Conservation (phyloP, 768 basidiomycete genomes). For the Termitomyces sp. region DNA sequence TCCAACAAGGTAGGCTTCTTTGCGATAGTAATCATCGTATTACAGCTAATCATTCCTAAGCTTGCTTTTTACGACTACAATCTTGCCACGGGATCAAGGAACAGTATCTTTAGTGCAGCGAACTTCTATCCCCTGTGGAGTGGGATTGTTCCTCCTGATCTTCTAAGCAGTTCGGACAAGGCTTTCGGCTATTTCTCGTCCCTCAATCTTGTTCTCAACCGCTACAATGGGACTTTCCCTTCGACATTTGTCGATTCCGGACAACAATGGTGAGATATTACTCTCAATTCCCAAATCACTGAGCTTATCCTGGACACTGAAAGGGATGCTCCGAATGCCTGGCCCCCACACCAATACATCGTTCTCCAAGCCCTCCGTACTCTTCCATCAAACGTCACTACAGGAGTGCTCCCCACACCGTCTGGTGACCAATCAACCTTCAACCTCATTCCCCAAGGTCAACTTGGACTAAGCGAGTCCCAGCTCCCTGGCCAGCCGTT, state of each 20-base stretch:
- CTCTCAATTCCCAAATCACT: background rate
- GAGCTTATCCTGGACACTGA: background rate
- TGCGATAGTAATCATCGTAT: background rate
- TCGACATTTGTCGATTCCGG: constrained; percentile 76
- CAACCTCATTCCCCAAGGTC: constrained; percentile 70
- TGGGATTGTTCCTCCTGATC: constrained; percentile 74
- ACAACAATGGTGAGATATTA: constrained; percentile 63
- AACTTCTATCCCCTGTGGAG: constrained; percentile 87
- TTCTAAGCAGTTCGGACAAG: constrained; percentile 51
- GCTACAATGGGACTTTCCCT: constrained; percentile 87
- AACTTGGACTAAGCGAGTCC: constrained; percentile 71
- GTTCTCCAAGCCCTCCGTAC: constrained; percentile 71
- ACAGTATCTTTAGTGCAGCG: constrained; percentile 66
- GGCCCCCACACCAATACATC: constrained; percentile 87
- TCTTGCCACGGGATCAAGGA: constrained; percentile 60
- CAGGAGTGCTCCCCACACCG: constrained; percentile 47
- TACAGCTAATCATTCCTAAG: constrained; percentile 15
- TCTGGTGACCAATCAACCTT: constrained; percentile 54
- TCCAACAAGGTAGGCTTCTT: constrained; percentile 42
- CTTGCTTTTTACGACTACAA: constrained; percentile 94
- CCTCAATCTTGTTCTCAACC: constrained; percentile 73
- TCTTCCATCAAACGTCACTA: constrained; percentile 70
- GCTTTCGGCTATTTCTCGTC: constrained; percentile 73
- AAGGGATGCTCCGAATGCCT: constrained; percentile 86
- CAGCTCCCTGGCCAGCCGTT: constrained; percentile 69